These are phyloP conservation scores for Olyra latifolia DNA, from an alignment of 176 grass and related monocot species.

Conservation along the genomic window DNA sequence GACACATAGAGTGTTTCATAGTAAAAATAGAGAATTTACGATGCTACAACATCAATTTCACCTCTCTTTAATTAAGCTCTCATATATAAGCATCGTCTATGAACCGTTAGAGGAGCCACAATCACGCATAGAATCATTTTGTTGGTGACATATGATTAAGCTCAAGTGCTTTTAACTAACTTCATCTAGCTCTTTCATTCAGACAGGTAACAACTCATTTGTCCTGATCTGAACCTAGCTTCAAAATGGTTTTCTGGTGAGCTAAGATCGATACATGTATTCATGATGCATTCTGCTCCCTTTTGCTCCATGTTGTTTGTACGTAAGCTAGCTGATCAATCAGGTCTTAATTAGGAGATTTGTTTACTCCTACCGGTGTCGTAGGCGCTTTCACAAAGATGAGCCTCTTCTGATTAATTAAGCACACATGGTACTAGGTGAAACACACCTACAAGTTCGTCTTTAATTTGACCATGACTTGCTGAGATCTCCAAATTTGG, in stretches of 20 bases:
- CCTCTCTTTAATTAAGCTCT: too few relatives aligned
- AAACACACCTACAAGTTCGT: neutral
- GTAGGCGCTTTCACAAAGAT: conserved; percentile 26
- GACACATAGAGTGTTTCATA: too few relatives aligned
- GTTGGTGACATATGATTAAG: neutral
- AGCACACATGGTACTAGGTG: neutral
- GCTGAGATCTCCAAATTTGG: neutral
- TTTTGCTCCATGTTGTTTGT: neutral
- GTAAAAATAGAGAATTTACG: too few relatives aligned
- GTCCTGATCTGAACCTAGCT: too few relatives aligned
- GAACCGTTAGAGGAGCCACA: neutral
- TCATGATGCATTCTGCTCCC: too few relatives aligned
- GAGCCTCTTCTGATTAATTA: neutral
- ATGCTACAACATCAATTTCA: too few relatives aligned
- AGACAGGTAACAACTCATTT: too few relatives aligned
- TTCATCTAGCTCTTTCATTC: too few relatives aligned
- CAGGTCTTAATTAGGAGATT: neutral
- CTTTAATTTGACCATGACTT: neutral
- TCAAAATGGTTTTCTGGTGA: too few relatives aligned
- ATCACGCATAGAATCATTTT: neutral
- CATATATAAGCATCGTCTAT: too few relatives aligned
- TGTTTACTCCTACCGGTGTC: neutral
- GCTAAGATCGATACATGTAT: too few relatives aligned
- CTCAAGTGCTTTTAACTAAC: neutral
- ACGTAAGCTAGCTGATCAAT: neutral